phyloP scores from a whole-genome alignment of 768 basidiomycete genomes.

The Panaeolus papilionaceus region DNA sequence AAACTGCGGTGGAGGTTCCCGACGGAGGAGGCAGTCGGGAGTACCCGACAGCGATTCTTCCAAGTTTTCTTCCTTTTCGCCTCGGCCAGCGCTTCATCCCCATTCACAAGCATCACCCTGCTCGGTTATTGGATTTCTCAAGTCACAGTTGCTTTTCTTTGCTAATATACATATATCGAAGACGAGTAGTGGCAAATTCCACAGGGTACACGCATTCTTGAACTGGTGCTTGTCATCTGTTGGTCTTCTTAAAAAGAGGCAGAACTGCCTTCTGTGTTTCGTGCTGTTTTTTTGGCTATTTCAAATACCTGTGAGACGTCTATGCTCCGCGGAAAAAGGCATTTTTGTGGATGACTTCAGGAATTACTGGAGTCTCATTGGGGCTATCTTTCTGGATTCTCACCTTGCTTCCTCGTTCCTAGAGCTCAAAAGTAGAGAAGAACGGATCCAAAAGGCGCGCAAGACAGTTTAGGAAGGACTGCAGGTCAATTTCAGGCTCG shows the following conservation, averaged over 20 bases:
- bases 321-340: neutral
- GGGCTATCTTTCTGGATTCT: neutral
- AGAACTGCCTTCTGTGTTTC: constrained; percentile 1
- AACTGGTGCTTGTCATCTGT: neutral
- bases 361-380: neutral
- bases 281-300: neutral
- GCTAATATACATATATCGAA: neutral
- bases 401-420: neutral
- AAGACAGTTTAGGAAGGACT: neutral
- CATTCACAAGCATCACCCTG: neutral
- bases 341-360: neutral
- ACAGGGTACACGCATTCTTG: neutral
- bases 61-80: neutral
- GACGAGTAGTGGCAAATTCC: constrained; percentile 1
- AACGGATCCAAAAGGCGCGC: neutral
- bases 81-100: neutral
- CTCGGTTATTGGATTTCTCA: neutral
- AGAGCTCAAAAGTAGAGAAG: neutral
- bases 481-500: neutral
- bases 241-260: neutral
- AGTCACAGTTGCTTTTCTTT: neutral
- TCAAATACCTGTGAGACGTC: neutral
- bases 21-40: neutral
- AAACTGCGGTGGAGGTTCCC: constrained; percentile 1
- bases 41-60: neutral